Conservation (phyloP, 768 basidiomycete genomes). For the Steccherinum ochraceum region DNA sequence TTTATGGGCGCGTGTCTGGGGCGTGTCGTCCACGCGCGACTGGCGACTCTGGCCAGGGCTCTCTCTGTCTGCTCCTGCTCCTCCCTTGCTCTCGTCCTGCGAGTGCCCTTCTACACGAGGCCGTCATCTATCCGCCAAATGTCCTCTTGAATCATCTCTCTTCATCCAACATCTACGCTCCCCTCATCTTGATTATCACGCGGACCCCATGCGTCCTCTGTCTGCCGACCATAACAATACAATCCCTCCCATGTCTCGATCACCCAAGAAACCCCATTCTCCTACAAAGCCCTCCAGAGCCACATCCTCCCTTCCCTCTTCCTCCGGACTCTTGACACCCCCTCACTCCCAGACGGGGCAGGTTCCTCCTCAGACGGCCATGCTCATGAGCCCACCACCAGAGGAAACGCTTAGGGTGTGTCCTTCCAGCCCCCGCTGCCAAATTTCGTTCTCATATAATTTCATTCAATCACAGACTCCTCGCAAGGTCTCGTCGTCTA, state of each 20-base stretch:
- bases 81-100: too few species aligned
- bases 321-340: slow-evolving; percentile 20
- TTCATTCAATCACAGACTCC: not conserved
- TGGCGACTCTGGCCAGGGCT: too few species aligned
- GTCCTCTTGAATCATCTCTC: too few species aligned
- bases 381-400: slow-evolving; percentile 56
- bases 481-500: too few species aligned
- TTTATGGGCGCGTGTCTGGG: too few species aligned
- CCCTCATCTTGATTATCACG: not conserved
- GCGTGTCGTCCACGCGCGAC: too few species aligned
- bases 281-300: not conserved
- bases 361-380: slow-evolving; percentile 19
- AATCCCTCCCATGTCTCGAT: not conserved
- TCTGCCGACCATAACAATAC: not conserved
- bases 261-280: not conserved
- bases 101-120: too few species aligned
- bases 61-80: too few species aligned
- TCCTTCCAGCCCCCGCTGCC: slow-evolving; percentile 10
- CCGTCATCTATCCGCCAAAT: too few species aligned
- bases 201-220: too few species aligned
- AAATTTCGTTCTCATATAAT: slow-evolving; percentile 14
- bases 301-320: too few species aligned
- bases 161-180: too few species aligned
- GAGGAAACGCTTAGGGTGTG: slow-evolving; percentile 41
- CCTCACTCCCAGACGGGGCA: slow-evolving; percentile 20